These are phyloP conservation scores for Leccinellum albellum DNA, from an alignment of 768 basidiomycete species.

Conservation along the genomic window DNA sequence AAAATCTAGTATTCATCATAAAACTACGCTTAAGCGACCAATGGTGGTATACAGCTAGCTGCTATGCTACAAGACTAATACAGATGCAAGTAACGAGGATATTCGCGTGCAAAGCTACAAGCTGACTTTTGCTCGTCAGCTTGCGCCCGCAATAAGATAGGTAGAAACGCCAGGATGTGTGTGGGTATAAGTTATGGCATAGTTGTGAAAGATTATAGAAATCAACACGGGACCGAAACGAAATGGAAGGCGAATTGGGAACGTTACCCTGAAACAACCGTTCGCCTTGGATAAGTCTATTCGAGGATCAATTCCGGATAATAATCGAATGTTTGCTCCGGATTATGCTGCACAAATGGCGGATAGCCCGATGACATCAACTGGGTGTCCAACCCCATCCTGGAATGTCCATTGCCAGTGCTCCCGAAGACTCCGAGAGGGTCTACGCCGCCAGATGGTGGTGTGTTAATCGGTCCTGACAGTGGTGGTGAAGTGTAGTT, in stretches of 20 bases:
- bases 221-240: neutral
- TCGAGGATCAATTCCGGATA: constrained; percentile 26
- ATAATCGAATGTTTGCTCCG: constrained; percentile 28
- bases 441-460: constrained; percentile 34
- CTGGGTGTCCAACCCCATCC: constrained; percentile 22
- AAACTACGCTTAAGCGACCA: neutral
- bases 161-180: neutral
- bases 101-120: constrained; percentile 2
- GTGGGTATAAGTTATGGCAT: constrained; percentile 17
- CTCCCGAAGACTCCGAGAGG: constrained; percentile 58
- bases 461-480: constrained; percentile 34
- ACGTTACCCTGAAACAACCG: neutral
- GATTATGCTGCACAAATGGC: constrained; percentile 27
- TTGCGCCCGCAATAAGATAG: neutral
- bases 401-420: constrained; percentile 35
- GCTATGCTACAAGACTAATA: constrained; percentile 24
- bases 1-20: neutral
- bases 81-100: constrained; percentile 8
- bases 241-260: neutral
- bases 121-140: constrained; percentile 7
- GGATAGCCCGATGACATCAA: constrained; percentile 26
- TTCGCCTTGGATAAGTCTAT: constrained; percentile 10
- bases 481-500: constrained; percentile 33
- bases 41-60: constrained; percentile 18
- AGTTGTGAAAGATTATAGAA: constrained; percentile 8